Evolutionary conservation across 371 early-diverging fungal species (phyloP).

Genomic region (Mortierella sp.): DNA sequence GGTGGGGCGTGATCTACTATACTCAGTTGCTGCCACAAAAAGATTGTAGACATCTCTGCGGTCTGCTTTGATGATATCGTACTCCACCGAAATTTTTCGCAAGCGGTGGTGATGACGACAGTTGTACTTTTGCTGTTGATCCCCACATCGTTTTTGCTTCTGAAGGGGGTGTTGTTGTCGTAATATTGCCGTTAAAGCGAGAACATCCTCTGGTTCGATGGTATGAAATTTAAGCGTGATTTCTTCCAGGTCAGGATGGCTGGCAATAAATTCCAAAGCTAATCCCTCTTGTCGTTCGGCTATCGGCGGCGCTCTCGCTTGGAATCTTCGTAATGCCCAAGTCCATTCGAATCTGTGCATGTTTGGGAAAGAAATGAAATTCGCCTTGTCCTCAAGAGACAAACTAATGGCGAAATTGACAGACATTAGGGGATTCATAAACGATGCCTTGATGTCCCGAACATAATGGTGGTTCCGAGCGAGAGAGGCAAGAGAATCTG

Average conservation of each 20-base stretch:
- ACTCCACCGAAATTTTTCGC: not conserved
- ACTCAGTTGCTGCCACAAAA: not conserved
- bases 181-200: not conserved
- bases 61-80: not conserved
- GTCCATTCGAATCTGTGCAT: not conserved
- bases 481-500: not conserved
- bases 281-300: too few species aligned
- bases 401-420: too few species aligned
- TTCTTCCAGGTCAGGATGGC: slow-evolving; percentile 2
- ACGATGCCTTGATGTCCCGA: not conserved
- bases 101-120: not conserved
- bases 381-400: too few species aligned
- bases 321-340: not conserved
- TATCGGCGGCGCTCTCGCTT: not conserved
- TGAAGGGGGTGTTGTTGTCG: slow-evolving; percentile 1
- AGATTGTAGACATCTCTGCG: not conserved
- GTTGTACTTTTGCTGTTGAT: not conserved
- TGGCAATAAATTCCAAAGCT: not conserved
- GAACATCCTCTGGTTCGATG: not conserved
- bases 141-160: not conserved
- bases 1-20: not conserved
- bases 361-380: not conserved
- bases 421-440: too few species aligned
- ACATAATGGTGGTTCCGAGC: not conserved
- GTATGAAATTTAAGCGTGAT: not conserved